Base-by-base conservation (phyloP, 805 yeast species). In the Candida adriatica region DNA sequence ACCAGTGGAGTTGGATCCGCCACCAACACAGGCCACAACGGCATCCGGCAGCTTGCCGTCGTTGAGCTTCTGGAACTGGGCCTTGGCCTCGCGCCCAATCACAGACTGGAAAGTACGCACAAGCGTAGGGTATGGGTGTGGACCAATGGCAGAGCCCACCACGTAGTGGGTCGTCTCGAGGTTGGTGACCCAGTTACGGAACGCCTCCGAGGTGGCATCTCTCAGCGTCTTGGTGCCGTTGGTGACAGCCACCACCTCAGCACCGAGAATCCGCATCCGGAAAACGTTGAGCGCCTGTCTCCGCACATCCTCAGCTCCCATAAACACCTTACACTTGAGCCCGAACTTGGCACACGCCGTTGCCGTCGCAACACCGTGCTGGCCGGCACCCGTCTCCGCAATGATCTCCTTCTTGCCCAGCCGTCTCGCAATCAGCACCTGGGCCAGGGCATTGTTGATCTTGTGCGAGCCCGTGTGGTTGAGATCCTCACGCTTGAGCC, bases 251-350 rank as follows among this genome's bases (percentile, higher is more conserved):
- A 90, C 75, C 37, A 92, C 98, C 34, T 83, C 79, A 24, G 99
- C 99, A 47, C 99, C 99, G 41, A 92, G 68, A 29, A 92, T 80
- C 59, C 86, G 73, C 95, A 92, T 92, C 68, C 99, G 77, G 71
- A 92, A 92, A 24, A 92, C 99, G 53, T 92, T 92, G 45, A 92
- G 69, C 10, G 99, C 96, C 70, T 92, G 99, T 62, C 99, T 84
- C 59, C 96, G 81, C 26, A 85, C 95, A 64, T 92, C 99, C 63
- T 92, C 98, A 27, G 97, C 97, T 42, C 99, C 99, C 99, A 92
- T 92, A 54, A 75, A 90, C 21, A 92, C 94, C 11, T 85, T 85
- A 67, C 98, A 92, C 56, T 82, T 74, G 61, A 92, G 59, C 31
- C 98, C 98, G 48, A 92, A 83, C 53, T 82, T 82, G 42, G 94